phyloP scores from a whole-genome alignment of 768 basidiomycete species.

The Infundibulicybe gibba region DNA sequence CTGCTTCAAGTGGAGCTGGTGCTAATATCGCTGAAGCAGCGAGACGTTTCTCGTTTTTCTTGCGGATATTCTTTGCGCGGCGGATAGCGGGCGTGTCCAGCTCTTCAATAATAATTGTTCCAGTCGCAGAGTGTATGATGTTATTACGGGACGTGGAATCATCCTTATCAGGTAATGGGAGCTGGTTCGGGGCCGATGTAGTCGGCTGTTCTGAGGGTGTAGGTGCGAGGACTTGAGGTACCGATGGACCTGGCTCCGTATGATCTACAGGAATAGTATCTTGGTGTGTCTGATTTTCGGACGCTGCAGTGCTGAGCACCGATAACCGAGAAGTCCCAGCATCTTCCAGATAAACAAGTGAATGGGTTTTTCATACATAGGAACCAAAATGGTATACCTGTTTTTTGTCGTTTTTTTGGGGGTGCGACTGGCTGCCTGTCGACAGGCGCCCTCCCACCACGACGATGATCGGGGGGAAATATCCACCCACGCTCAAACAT shows the following conservation, averaged over 20 bases:
- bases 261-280: too few relatives aligned
- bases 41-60: constrained; percentile 33
- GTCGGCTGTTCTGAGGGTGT: neutral
- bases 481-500: constrained; percentile 90
- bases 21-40: constrained; percentile 12
- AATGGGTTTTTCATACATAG: constrained; percentile 1
- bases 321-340: constrained; percentile 41
- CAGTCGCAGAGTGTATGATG: constrained; percentile 30
- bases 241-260: neutral
- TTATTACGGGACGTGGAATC: constrained; percentile 14
- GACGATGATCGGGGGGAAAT: constrained; percentile 66
- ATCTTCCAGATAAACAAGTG: constrained; percentile 19
- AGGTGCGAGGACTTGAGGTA: neutral
- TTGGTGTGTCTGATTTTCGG: constrained; percentile 36
- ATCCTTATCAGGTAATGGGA: constrained; percentile 5
- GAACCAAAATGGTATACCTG: constrained; percentile 27
- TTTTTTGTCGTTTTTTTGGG: constrained; percentile 52
- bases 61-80: constrained; percentile 48
- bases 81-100: constrained; percentile 71
- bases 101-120: constrained; percentile 64
- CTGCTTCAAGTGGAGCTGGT: neutral
- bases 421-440: constrained; percentile 45
- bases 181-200: constrained; percentile 2
- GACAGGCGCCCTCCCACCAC: constrained; percentile 50
- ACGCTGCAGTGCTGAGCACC: constrained; percentile 39